Base-by-base conservation (phyloP, 169 alveolate species). In the Pseudocohnilembus persalinus region DNA sequence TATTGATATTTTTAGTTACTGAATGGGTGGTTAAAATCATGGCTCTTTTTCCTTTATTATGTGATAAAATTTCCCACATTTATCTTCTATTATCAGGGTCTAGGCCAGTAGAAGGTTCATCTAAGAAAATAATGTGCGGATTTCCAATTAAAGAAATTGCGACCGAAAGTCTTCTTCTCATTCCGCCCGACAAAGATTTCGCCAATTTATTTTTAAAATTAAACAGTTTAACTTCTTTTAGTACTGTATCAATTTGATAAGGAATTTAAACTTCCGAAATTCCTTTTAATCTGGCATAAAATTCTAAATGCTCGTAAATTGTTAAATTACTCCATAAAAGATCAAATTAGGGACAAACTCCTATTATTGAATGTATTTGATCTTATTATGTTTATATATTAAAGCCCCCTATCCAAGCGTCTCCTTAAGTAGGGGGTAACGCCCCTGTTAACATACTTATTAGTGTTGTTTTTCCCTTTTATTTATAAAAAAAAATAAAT, bases 41-140 rank as follows among this genome's bases (percentile, higher is more conserved):
- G 4, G 97, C 96, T 85, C 97, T 93, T 75, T 93, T 92, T 49
- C 92, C 95, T 89, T 90, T 95, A 73, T 94, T 89, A 73, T 92
- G 87, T 0, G 95, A 73, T 33, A 96, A 88, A 64, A 96, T 95
- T 75, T 96, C 97, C 98, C 98, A 95, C n/a, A 96, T 90, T 86
- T 94, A 89, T 82, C 98, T 93, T 85, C 97, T 94, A 87, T 94
- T 94, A 78, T 95, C 96, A 34, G 99, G 99, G 87, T 97, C 99
- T 77, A 97, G 84, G n/a, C 99, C 99, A 24, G 98, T 97, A 29
- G 98, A 92, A 0, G 99, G 99, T 83, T 97, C 99, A 90, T 97
- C 99, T 72, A 97, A 87, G 78, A 94, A 94, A 20, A 96, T 95
- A 80, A 97, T 92, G 31, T 93, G 92, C 1, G 99, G 98, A 64